These are phyloP conservation scores for Calendula officinalis DNA, from an alignment of 129 eudicot species.

Conservation along the genomic window DNA sequence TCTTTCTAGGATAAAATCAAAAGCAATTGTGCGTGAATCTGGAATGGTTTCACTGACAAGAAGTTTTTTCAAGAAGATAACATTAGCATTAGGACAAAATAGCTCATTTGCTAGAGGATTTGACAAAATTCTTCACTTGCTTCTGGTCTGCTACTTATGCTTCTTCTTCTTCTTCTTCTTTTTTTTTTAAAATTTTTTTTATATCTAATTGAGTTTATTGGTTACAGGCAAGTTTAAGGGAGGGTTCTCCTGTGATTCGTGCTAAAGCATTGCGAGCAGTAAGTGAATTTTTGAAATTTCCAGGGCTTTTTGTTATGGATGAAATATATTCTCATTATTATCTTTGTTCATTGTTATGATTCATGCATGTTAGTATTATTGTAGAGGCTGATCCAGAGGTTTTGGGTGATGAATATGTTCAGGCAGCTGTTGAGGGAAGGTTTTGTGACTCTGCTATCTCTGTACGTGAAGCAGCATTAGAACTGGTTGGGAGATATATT, in stretches of 20 bases:
- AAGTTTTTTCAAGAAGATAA: constrained; percentile 62
- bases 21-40: constrained; percentile 69
- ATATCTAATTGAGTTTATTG: no score
- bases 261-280: no score
- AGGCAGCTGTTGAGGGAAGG: constrained; percentile 96
- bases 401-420: constrained; percentile 82
- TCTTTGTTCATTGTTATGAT: constrained; percentile 18
- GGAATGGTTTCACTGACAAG: constrained; percentile 64
- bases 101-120: no score
- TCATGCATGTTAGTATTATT: constrained; percentile 82
- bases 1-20: constrained; percentile 72
- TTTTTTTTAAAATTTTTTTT: no score
- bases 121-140: no score
- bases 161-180: no score
- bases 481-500: constrained; percentile 94
- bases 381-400: constrained; percentile 99
- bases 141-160: no score
- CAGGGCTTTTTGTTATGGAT: neutral
- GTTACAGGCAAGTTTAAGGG: no score
- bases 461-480: constrained; percentile 97
- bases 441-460: constrained; percentile 94
- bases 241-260: no score
- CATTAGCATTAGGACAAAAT: no score
- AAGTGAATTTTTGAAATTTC: constrained; percentile 43
- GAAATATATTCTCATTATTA: constrained; percentile 11